Evolutionary conservation across 176 grass and related monocot genomes (phyloP).

Genomic region (Triticum aestivum): DNA sequence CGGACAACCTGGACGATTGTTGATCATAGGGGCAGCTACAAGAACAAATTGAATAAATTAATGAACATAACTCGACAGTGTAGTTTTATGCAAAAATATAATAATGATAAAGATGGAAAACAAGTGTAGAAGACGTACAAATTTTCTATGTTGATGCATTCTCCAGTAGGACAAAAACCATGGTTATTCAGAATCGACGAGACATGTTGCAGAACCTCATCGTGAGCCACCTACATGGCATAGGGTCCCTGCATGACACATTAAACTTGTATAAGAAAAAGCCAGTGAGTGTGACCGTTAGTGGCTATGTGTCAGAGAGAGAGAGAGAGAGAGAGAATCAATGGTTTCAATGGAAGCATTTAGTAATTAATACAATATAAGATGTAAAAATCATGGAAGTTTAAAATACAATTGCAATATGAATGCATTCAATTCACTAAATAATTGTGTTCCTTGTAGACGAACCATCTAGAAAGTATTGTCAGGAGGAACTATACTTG

Average conservation of each 20-base stretch:
- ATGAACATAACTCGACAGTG: background rate
- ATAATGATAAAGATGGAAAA: background rate
- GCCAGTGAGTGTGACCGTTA: background rate
- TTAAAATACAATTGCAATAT: too few species aligned
- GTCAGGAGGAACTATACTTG: too few species aligned
- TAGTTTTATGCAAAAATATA: background rate
- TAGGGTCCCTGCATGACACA: background rate
- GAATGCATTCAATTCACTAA: too few species aligned
- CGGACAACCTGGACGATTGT: background rate
- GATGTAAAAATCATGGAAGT: too few species aligned
- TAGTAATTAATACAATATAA: too few species aligned
- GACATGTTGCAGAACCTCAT: background rate
- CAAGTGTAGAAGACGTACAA: background rate
- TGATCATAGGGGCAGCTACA: background rate
- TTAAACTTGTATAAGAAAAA: background rate
- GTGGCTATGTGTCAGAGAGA: too few species aligned
- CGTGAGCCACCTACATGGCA: background rate
- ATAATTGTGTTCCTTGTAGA: too few species aligned
- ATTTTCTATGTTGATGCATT: background rate
- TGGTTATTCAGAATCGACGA: slow-evolving; percentile 17
- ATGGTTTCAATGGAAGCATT: too few species aligned
- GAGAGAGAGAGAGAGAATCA: too few species aligned
- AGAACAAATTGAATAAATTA: background rate
- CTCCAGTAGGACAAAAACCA: slow-evolving; percentile 5
- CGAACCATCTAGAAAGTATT: too few species aligned